These are phyloP conservation scores for Gracilaria caudata DNA, from an alignment of 23 red algal genomes.

Conservation along the genomic window DNA sequence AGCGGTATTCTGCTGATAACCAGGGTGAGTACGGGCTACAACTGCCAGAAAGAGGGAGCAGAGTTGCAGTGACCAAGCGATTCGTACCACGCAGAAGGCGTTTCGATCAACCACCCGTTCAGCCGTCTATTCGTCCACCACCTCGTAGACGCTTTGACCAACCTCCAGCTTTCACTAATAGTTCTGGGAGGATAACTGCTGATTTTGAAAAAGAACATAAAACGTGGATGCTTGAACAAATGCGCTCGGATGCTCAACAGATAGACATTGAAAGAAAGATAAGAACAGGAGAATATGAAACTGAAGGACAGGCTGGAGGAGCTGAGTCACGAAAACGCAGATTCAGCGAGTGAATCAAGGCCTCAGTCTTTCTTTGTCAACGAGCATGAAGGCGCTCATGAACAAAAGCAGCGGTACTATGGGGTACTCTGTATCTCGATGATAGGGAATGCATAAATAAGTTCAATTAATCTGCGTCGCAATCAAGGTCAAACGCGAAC, in stretches of 20 bases:
- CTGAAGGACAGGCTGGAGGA: background rate
- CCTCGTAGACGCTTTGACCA: constrained; percentile 16
- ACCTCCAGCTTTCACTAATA: background rate
- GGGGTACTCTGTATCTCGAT: no score
- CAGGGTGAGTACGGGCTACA: constrained; percentile 6
- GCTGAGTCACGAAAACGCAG: background rate
- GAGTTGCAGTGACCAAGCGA: background rate
- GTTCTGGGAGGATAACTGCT: background rate
- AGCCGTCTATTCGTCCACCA: background rate
- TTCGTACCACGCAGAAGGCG: constrained; percentile 24
- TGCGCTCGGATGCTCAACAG: constrained; percentile 7
- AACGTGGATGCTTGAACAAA: constrained; percentile 1
- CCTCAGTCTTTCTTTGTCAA: background rate
- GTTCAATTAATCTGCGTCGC: no score
- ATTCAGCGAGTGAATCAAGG: background rate
- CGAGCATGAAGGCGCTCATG: background rate
- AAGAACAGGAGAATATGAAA: background rate
- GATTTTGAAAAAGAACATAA: background rate
- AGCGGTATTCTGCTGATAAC: background rate
- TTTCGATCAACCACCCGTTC: constrained; percentile 2
- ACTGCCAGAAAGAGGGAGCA: constrained; percentile 8
- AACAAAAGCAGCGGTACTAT: background rate
- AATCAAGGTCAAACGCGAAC: no score
- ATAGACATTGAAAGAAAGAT: constrained; percentile 10
- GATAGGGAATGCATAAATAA: no score